These are phyloP conservation scores for Cucurbitaria berberidis DNA, from an alignment of 2,329 filamentous ascomycete species.

Conservation along the genomic window DNA sequence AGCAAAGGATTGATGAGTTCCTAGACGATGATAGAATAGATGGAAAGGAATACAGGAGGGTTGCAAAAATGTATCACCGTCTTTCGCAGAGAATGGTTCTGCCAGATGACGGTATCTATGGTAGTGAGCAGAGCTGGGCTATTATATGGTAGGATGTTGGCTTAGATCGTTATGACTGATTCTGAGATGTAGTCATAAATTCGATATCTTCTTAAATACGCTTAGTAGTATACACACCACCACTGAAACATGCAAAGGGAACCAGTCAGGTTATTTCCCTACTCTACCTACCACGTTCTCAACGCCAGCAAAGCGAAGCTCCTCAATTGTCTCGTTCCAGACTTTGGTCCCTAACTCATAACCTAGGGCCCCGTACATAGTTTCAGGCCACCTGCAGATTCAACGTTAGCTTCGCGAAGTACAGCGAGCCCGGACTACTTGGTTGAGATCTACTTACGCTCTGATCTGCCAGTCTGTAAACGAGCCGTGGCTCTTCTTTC, in stretches of 20 bases:
- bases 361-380: background rate
- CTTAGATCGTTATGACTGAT: too few relatives aligned
- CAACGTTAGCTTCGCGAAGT: background rate
- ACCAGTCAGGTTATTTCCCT: too few relatives aligned
- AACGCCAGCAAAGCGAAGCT: constrained; percentile 3
- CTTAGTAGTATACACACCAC: too few relatives aligned
- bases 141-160: too few relatives aligned
- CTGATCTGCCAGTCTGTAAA: constrained; percentile 46
- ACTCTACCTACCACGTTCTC: too few relatives aligned
- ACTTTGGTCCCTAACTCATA: background rate
- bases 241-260: too few relatives aligned
- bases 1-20: constrained; percentile 10
- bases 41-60: constrained; percentile 10
- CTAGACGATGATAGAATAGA: constrained; percentile 8
- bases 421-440: background rate
- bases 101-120: too few relatives aligned
- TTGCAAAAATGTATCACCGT: constrained; percentile 16
- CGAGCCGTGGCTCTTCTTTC: constrained; percentile 55
- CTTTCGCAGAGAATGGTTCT: too few relatives aligned
- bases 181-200: too few relatives aligned
- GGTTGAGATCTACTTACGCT: constrained; percentile 49
- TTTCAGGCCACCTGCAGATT: background rate
- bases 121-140: too few relatives aligned
- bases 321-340: constrained; percentile 7
- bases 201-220: too few relatives aligned